A percentile compares a stretch with the other conserved stretches of the same genome.
phyloP scores from a whole-genome alignment of 768 basidiomycete genomes.

The Russula griseocarnosa region DNA sequence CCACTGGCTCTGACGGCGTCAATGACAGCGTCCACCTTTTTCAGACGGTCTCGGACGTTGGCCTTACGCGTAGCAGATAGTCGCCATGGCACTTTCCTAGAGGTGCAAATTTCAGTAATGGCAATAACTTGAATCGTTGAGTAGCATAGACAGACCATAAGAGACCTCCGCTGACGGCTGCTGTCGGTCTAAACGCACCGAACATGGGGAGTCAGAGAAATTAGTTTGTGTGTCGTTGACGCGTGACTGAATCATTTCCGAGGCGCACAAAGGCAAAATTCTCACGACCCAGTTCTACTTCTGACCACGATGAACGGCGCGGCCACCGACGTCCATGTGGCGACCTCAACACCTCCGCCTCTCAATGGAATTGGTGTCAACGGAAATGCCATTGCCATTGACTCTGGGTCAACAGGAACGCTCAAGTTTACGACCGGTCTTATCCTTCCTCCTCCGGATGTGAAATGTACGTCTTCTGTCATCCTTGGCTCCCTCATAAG shows the following conservation, averaged over 20 bases:
- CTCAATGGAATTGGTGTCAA: constrained; percentile 45
- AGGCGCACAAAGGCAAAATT: background rate
- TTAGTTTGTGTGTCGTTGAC: background rate
- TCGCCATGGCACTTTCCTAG: constrained; percentile 93
- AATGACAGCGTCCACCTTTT: constrained; percentile 91
- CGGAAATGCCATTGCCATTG: constrained; percentile 40
- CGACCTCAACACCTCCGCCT: constrained; percentile 25
- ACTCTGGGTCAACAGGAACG: constrained; percentile 36
- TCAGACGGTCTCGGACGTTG: constrained; percentile 82
- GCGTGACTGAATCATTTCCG: background rate
- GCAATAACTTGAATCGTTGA: too few species aligned
- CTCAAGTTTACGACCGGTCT: constrained; percentile 70
- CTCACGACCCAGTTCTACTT: constrained; percentile 23
- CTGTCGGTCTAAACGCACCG: constrained; percentile 75
- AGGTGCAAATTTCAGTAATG: constrained; percentile 8
- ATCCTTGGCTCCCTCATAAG: constrained; percentile 5
- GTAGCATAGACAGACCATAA: constrained; percentile 59
- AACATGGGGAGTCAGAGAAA: constrained; percentile 54
- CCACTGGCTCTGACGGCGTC: constrained; percentile 82
- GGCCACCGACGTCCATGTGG: background rate
- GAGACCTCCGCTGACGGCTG: constrained; percentile 67
- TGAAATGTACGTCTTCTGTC: constrained; percentile 63
- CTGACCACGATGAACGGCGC: constrained; percentile 28
- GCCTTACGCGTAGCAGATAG: constrained; percentile 89
- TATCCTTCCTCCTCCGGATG: constrained; percentile 94